phyloP scores from a whole-genome alignment of 1,284 basidiomycete genomes.

The Anthracocystis walkeri region DNA sequence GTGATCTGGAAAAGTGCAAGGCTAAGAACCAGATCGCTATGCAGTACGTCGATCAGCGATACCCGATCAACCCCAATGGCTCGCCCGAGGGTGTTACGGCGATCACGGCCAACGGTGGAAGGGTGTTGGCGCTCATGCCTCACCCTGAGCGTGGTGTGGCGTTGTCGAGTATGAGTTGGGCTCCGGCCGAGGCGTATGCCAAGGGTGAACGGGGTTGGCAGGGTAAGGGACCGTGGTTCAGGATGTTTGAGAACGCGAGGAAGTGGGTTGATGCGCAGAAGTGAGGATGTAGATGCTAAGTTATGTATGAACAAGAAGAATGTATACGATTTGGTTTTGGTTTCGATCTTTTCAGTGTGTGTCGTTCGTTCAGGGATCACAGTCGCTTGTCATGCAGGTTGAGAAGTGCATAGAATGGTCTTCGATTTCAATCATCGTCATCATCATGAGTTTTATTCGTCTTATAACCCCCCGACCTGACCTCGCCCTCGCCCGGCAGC shows the following conservation, averaged over 20 bases:
- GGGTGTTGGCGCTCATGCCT: slow-evolving; percentile 94
- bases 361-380: no score
- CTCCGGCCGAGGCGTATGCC: slow-evolving; percentile 43
- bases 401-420: not conserved
- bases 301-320: not conserved
- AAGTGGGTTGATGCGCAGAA: slow-evolving; percentile 67
- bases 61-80: slow-evolving; percentile 86
- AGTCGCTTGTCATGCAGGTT: no score
- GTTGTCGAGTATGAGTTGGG: slow-evolving; percentile 68
- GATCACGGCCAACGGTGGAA: slow-evolving; percentile 84
- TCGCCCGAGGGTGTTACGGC: slow-evolving; percentile 87
- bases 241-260: slow-evolving; percentile 88
- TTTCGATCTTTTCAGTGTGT: no score
- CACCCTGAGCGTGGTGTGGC: slow-evolving; percentile 72
- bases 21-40: slow-evolving; percentile 50
- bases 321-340: not conserved
- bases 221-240: slow-evolving; percentile 90
- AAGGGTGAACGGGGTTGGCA: slow-evolving; percentile 66
- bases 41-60: slow-evolving; percentile 62
- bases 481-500: slow-evolving; percentile 3
- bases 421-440: slow-evolving; percentile 10
- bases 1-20: slow-evolving; percentile 39
- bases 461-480: not conserved
- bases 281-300: not conserved
- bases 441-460: not conserved